phyloP scores from a whole-genome alignment of 495 filamentous ascomycete genomes.

The Halenospora varia region DNA sequence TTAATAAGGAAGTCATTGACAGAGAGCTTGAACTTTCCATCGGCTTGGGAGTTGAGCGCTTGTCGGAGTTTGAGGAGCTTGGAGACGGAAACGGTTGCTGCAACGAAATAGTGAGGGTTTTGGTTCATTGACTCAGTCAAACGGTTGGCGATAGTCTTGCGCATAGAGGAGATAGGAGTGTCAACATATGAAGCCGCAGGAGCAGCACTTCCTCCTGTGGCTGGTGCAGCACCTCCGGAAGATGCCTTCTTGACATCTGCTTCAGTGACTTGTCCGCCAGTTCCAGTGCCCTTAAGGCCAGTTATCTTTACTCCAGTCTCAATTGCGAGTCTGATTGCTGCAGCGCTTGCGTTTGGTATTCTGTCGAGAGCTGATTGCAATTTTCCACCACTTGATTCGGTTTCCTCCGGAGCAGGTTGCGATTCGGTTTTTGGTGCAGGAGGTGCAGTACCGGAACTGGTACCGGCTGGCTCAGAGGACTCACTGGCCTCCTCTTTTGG shows the following conservation, averaged over 20 bases:
- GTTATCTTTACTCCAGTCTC: conserved; percentile 81
- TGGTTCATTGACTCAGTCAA: conserved; percentile 84
- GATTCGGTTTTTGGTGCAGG: conserved; percentile 48
- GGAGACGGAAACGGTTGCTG: conserved; percentile 76
- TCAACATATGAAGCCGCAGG: conserved; percentile 74
- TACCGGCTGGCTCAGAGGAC: conserved; percentile 52
- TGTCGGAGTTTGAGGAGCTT: conserved; percentile 96
- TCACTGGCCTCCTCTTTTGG: conserved; percentile 63
- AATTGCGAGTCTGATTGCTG: conserved; percentile 75
- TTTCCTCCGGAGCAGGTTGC: conserved; percentile 59
- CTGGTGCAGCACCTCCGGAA: conserved; percentile 34
- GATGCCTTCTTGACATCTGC: conserved; percentile 81
- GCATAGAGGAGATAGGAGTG: conserved; percentile 83
- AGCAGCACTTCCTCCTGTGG: conserved; percentile 37
- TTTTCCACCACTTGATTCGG: conserved; percentile 67
- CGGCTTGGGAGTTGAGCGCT: conserved; percentile 81
- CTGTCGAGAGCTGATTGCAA: conserved; percentile 82
- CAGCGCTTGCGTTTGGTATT: conserved; percentile 63
- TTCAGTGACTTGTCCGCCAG: conserved; percentile 84
- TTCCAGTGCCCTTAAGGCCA: conserved; percentile 82
- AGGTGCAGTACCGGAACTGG: conserved; percentile 53
- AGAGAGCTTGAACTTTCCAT: conserved; percentile 96
- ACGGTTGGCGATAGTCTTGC: conserved; percentile 92
- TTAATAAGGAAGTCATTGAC: conserved; percentile 99
- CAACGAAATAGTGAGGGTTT: conserved; percentile 98